Base-by-base conservation (phyloP, 2,329 filamentous ascomycete species). In the Fusarium virguliforme region DNA sequence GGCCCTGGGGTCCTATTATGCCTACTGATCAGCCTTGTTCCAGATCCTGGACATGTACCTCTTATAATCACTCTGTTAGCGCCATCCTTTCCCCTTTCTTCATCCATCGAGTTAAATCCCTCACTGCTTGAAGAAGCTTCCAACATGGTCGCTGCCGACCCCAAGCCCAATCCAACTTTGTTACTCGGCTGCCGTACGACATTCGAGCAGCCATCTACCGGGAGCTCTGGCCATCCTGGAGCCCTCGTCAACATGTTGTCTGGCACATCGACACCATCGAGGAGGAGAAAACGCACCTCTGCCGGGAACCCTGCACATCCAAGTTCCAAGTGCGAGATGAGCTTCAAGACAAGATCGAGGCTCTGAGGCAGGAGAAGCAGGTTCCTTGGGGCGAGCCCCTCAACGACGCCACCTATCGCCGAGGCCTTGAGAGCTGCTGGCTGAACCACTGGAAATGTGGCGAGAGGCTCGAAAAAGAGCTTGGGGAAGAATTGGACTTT, bases 381-480 rank as follows among this genome's bases (percentile, higher is more conserved):
- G 48, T 51, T 12, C 28, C 28, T 3, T 34, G 6, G 28, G 48
- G 48, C 3, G 48, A 51, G 6, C 9, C 30, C 28, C 48, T 51
- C 48, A 32, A 51, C 15, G 48, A 51, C 28, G 28, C 28, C 18
- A 18, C 48, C 18, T 24, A 51, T 34, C 48, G 30, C 28, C 28
- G 8, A 34, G 9, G 30, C 12, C 48, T 51, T 26, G 48, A 51
- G 30, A 51, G 48, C 48, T 51, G 48, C 9, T 51, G 48, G 48
- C 18, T 51, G 30, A 51, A 51, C 28, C 48, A 51, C 48, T 51
- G 48, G 48, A 51, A 51, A 34, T 51, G 48, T 12, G 48, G 48
- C 10, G 48, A 51, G 30, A 28, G 48, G 12, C n/a, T 51, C 9
- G 48, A 51, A 6, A 13, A 51, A 10, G 48, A 32, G 28, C 28